These are phyloP conservation scores for Brassica napus DNA, from an alignment of 345 rosid genomes.

Conservation along the genomic window Da-Ae NC_063451.1:15491001-15491500, in stretches of 20 bases:
- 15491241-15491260: conserved; percentile 18
- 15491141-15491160: neutral
- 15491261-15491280: conserved; percentile 28
- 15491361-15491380: conserved; percentile 80
- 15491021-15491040: conserved; percentile 85
- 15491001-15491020: conserved; percentile 61
- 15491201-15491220: conserved; percentile 4
- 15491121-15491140: conserved; percentile 3
- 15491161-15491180: conserved; percentile 17
- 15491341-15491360: conserved; percentile 1
- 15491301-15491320: conserved; percentile 15
- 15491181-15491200: neutral
- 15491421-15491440: conserved; percentile 56
- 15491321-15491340: conserved; percentile 11
- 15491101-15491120: neutral
- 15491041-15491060: conserved; percentile 81
- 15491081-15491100: conserved; percentile 6
- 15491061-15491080: neutral
- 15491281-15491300: conserved; percentile 5
- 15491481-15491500: conserved; percentile 52
- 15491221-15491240: conserved; percentile 14
- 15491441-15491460: conserved; percentile 91
- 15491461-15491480: conserved; percentile 67
- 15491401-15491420: conserved; percentile 67
- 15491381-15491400: conserved; percentile 92